Conservation (phyloP, 2,329 filamentous ascomycete species). For the Nigrograna mackinnonii region DNA sequence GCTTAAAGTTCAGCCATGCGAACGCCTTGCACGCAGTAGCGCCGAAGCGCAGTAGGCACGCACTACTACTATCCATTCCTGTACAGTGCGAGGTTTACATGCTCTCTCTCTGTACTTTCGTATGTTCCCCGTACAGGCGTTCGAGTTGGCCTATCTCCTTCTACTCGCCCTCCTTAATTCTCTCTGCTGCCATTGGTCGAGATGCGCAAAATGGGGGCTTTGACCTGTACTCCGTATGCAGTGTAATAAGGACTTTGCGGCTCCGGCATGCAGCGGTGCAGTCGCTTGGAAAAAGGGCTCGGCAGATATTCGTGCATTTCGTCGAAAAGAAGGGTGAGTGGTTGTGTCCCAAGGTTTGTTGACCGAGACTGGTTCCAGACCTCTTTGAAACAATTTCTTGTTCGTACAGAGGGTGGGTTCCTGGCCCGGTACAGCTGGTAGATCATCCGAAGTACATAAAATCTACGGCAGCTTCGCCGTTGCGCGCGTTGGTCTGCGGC, state of each 20-base stretch:
- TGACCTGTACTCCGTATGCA: conserved; percentile 7
- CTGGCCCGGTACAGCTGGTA: conserved; percentile 6
- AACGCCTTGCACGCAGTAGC: background rate
- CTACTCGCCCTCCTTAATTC: conserved; percentile 1
- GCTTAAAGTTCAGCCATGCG: background rate
- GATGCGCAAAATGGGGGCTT: background rate
- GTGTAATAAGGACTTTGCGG: conserved; percentile 15
- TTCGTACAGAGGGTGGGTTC: background rate
- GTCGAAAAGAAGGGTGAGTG: background rate
- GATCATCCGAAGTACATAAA: conserved; percentile 11
- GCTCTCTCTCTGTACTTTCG: no score
- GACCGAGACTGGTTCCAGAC: background rate
- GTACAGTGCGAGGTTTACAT: no score
- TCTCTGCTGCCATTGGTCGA: background rate
- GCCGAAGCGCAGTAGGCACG: background rate
- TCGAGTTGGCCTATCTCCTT: no score
- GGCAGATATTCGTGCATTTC: conserved; percentile 4
- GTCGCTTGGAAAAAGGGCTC: conserved; percentile 13
- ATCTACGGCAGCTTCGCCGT: background rate
- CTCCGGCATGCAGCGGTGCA: conserved; percentile 11
- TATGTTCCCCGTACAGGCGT: no score
- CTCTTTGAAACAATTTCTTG: background rate
- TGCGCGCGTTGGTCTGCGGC: background rate
- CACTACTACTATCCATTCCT: background rate
- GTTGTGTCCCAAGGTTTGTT: conserved; percentile 1